phyloP scores from a whole-genome alignment of 2,329 filamentous ascomycete species.

The Leptographium wingfieldii region DNA sequence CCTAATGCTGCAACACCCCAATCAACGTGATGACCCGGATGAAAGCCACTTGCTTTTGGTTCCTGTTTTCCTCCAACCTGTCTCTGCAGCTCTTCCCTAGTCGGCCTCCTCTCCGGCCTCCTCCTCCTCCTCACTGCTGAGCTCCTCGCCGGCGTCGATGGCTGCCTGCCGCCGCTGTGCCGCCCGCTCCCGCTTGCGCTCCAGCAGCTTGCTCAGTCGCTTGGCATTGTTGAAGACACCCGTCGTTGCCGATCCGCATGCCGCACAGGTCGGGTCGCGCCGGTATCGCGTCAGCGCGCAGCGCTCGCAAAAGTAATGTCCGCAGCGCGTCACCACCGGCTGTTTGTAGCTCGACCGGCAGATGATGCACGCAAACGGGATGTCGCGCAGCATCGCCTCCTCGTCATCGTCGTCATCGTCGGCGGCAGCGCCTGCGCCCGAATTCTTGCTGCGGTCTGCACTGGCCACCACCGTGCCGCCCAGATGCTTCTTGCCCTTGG shows the following conservation, averaged over 20 bases:
- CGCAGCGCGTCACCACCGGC: conserved; percentile 79
- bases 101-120: neutral
- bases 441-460: conserved; percentile 33
- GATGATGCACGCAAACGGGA: conserved; percentile 82
- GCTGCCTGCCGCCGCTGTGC: conserved; percentile 43
- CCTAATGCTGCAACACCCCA: neutral
- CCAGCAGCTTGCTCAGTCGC: conserved; percentile 66
- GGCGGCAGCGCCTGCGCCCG: conserved; percentile 10
- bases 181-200: conserved; percentile 53
- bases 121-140: conserved; percentile 31
- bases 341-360: conserved; percentile 67
- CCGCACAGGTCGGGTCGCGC: conserved; percentile 75
- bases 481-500: conserved; percentile 54
- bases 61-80: neutral
- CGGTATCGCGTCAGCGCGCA: conserved; percentile 81
- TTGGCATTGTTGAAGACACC: conserved; percentile 87
- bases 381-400: conserved; percentile 62
- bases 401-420: conserved; percentile 44
- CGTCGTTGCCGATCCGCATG: conserved; percentile 67
- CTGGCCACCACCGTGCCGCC: conserved; percentile 50
- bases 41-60: neutral
- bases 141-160: conserved; percentile 36
- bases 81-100: neutral
- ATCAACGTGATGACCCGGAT: neutral
- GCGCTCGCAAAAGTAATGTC: conserved; percentile 89